Base-by-base conservation (phyloP, 306 rosid genomes). In the Inga leiocalycina region DNA sequence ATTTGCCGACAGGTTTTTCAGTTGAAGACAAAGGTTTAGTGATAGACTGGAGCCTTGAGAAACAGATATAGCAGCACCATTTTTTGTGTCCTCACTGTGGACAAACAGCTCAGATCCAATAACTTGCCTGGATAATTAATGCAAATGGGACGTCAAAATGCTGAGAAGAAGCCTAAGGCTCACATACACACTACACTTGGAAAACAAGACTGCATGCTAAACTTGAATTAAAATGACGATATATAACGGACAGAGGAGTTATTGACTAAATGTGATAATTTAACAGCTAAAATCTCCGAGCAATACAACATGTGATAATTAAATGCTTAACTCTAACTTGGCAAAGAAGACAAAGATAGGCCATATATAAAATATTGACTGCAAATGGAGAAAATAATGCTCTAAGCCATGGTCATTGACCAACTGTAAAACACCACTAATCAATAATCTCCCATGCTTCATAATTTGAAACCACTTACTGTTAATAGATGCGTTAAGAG, bases 21-120 rank as follows among this genome's bases (percentile, higher is more conserved):
- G 74, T 75, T 92, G 94, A 83, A 92, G 89, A 76, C 92, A 92
- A 15, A 90, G 79, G 84, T 88, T 83, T 70, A 88, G 74, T 34
- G 93, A 87, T 54, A 91, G 88, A 67, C 24, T 82, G 84, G 66
- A 74, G 84, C 97, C 94, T 8, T 37, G 68, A 1, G 22, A 76
- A 48, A 86, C 73, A 37, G 78, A 81, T 34, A 91, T 80, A n/a
- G n/a, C 83, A 57, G 81, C 84, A 46, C 71, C 81, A 66, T 46
- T 86, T 45, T 69, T 80, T 1, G 81, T 61, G 75, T 79, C 85
- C 2, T 81, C 84, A 32, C 41, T 84, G 68, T 32, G 77, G 79
- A 87, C 88, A 13, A 86, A 91, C 71, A 90, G 86, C 81, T 91
- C 91, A 1, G 88, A 76, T 30, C 94, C 91, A 66, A 80, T 71